phyloP scores from a whole-genome alignment of 192 early-diverging fungal species.

The Ambispora gerdemannii region DNA sequence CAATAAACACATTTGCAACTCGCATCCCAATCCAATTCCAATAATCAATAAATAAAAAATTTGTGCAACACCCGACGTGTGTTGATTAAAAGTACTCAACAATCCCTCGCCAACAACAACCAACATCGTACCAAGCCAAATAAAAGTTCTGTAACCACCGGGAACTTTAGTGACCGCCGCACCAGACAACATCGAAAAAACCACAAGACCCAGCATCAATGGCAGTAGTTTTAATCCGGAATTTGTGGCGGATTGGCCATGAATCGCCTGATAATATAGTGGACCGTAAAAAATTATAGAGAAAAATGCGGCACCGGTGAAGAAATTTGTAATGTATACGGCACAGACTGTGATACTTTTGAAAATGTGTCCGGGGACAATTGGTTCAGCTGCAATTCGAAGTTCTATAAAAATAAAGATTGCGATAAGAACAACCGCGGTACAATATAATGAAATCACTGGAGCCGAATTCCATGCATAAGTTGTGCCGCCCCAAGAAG shows the following conservation, averaged over 20 bases:
- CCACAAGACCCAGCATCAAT: conserved; percentile 53
- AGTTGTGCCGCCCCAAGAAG: conserved; percentile 60
- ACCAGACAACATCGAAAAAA: conserved; percentile 52
- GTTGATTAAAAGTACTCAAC: conserved; percentile 52
- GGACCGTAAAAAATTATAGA: conserved; percentile 63
- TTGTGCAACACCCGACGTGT: conserved; percentile 46
- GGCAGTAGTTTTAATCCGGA: conserved; percentile 65
- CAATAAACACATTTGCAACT: conserved; percentile 50
- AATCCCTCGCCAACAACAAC: conserved; percentile 55
- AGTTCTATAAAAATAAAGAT: conserved; percentile 56
- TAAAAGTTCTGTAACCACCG: conserved; percentile 48
- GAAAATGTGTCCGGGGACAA: conserved; percentile 49
- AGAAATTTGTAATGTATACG: conserved; percentile 47
- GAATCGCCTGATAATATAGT: conserved; percentile 61
- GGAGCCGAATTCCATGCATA: conserved; percentile 33
- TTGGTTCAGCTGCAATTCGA: conserved; percentile 55
- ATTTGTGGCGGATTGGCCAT: conserved; percentile 47
- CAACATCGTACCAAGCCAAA: conserved; percentile 52
- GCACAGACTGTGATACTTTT: conserved; percentile 55
- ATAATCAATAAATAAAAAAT: conserved; percentile 53
- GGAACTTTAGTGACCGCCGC: conserved; percentile 52
- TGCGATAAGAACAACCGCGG: conserved; percentile 41
- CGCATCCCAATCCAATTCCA: conserved; percentile 56
- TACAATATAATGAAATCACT: conserved; percentile 55
- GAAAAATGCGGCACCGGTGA: conserved; percentile 57